Evolutionary conservation across 306 rosid species (phyloP).

Genomic region (Luffa acutangula): DNA sequence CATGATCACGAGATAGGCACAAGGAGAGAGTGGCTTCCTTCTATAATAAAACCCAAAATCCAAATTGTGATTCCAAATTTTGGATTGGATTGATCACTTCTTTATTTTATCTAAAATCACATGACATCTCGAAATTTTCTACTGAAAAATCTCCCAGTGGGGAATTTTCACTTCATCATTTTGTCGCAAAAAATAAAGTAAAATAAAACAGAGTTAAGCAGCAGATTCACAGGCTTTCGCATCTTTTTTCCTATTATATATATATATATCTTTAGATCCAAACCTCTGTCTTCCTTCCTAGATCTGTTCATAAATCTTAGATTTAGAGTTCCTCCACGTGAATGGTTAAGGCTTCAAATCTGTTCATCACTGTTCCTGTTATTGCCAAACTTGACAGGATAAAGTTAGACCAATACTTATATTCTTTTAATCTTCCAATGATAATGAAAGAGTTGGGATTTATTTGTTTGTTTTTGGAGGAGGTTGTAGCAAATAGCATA

Average conservation of each 20-base stretch:
- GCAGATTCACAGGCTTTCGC: constrained; percentile 4
- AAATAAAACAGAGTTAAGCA: neutral
- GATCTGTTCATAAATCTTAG: neutral
- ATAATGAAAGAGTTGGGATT: neutral
- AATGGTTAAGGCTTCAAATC: neutral
- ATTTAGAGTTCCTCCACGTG: neutral
- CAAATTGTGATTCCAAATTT: constrained; percentile 2
- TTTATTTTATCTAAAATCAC: neutral
- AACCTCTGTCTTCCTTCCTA: neutral
- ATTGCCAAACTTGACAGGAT: neutral
- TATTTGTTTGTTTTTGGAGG: neutral
- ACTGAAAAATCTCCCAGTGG: neutral
- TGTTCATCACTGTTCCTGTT: neutral
- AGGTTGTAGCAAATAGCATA: neutral
- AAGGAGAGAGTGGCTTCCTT: neutral
- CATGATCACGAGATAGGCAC: constrained; percentile 4
- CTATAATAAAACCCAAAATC: neutral
- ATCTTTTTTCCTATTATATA: neutral
- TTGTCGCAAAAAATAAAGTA: neutral
- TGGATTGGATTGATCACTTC: neutral
- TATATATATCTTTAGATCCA: neutral
- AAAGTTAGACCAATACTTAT: neutral
- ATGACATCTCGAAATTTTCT: neutral
- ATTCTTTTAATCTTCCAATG: neutral
- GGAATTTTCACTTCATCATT: neutral